A percentile compares a stretch with the other conserved stretches of the same genome.
Evolutionary conservation across 2,329 filamentous ascomycete genomes (phyloP).

Genomic region (Raffaelea ambrosiae): DNA sequence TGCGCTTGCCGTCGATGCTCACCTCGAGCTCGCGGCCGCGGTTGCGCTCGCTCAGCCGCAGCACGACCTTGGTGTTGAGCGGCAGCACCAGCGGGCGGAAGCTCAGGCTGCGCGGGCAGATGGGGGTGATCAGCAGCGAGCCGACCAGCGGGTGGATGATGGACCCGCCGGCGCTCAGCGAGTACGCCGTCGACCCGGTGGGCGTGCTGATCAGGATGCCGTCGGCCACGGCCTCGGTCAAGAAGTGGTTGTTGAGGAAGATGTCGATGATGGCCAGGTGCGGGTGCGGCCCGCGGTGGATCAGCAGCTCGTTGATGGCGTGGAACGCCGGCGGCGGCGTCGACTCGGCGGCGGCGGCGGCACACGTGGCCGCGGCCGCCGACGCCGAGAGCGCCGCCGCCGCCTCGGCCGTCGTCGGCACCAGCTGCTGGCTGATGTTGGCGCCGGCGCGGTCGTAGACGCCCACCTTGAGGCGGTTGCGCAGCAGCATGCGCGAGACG

Average conservation of each 20-base stretch:
- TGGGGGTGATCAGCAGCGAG: constrained; percentile 82
- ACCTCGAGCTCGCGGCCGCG: constrained; percentile 68
- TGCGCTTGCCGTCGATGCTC: constrained; percentile 68
- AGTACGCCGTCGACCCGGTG: constrained; percentile 92
- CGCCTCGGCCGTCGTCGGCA: constrained; percentile 35
- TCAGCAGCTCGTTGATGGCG: constrained; percentile 91
- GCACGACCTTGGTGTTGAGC: constrained; percentile 71
- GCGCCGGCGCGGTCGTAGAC: constrained; percentile 64
- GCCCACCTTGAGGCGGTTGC: constrained; percentile 79
- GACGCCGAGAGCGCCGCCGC: constrained; percentile 11
- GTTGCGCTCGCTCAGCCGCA: constrained; percentile 75
- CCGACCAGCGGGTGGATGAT: constrained; percentile 92
- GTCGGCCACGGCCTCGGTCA: constrained; percentile 91
- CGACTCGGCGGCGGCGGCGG: neutral
- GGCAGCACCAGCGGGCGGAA: constrained; percentile 89
- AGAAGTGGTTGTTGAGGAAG: constrained; percentile 76
- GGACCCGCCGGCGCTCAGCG: constrained; percentile 80
- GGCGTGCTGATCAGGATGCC: constrained; percentile 92
- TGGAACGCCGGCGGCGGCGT: constrained; percentile 37
- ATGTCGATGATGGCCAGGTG: constrained; percentile 91
- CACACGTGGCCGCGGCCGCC: constrained; percentile 24
- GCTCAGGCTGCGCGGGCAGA: constrained; percentile 83
- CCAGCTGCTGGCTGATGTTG: constrained; percentile 46
- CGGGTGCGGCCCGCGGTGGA: constrained; percentile 83
- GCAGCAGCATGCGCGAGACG: constrained; percentile 72